Percentiles rank a stretch among this genome's conserved stretches.
These are phyloP conservation scores for Brassica napus DNA, from an alignment of 345 rosid genomes.

Conservation along the genomic window DNA sequence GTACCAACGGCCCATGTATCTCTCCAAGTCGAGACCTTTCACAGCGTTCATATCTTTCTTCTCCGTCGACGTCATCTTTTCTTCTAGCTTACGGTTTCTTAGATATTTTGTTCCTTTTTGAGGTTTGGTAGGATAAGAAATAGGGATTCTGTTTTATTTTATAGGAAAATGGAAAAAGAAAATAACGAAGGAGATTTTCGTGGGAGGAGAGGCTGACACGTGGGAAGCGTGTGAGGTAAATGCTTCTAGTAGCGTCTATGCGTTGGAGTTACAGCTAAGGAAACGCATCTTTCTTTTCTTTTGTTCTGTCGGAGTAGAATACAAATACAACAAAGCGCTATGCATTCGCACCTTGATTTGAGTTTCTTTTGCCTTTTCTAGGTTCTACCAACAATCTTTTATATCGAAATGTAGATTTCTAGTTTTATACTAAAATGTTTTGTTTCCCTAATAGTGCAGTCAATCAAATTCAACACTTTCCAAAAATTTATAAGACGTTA, in stretches of 20 bases:
- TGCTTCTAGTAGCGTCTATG: neutral
- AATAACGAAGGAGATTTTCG: neutral
- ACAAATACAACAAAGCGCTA: neutral
- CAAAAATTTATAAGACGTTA: too few relatives aligned
- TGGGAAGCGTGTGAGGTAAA: neutral
- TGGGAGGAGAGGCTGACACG: neutral
- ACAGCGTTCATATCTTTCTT: constrained; percentile 73
- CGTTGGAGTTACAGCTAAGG: too few relatives aligned
- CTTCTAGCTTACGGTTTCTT: neutral
- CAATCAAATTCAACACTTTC: too few relatives aligned
- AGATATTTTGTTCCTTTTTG: neutral
- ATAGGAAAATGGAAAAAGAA: neutral
- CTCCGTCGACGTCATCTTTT: constrained; percentile 43
- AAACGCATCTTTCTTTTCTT: too few relatives aligned
- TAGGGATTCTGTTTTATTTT: neutral
- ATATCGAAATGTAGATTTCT: neutral
- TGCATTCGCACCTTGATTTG: constrained; percentile 16
- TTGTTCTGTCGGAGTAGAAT: neutral
- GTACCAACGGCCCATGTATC: constrained; percentile 95
- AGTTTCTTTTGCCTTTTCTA: neutral
- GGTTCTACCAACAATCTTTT: neutral
- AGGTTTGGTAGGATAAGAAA: neutral
- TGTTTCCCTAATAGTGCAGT: too few relatives aligned
- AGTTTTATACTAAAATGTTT: too few relatives aligned
- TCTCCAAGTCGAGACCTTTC: constrained; percentile 57